Base-by-base conservation (phyloP, 1,284 basidiomycete genomes). In the Rhodotorula sp. region DNA sequence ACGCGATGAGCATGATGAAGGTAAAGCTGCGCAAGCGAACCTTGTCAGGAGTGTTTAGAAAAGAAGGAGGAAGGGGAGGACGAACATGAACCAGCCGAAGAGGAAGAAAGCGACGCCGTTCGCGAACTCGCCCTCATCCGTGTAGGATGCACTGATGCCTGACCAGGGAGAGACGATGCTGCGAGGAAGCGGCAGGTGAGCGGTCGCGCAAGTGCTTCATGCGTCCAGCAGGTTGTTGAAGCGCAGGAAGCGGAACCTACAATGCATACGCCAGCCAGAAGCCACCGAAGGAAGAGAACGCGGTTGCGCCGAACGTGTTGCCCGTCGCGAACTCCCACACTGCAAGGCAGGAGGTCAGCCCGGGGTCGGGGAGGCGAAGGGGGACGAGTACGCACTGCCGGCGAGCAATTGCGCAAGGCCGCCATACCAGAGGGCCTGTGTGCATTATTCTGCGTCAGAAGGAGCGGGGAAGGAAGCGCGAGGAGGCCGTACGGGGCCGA, bases 401-500 rank as follows among this genome's bases (percentile, higher is more conserved):
- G 29, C 44, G 29, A 41, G 41, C 13, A 60, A 39, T 29, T 60
- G 41, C 50, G 36, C 25, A 46, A n/a, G 13, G 34, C 12, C 39
- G 27, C 55, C 34, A 34, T 56, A 56, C 55, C 12, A 36, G 34
- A 34, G 34, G 15, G 36, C 44, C 44, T 44, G 44, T 19, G 15
- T 13, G 36, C 53, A 12, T 27, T 37, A 13, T 17, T 9, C 13
- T 13, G 56, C 56, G 56, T 12, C 22, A 37, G 48, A 7, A 29
- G 6, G 3, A 41, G 19, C n/a, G 46, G 44, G 29, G 34, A 27
- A 37, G 22, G 51, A 56, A 53, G 51, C n/a, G n/a, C 15, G 13
- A 87, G 90, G 72, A 91, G 91, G n/a, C 39, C 62, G 36, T 17
- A 63, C 91, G 87, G 94, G 91, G 73, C 91, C 92, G 68, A 94